A percentile compares a stretch with the other conserved stretches of the same genome.
These are phyloP conservation scores for Parathielavia appendiculata DNA, from an alignment of 495 filamentous ascomycete species.

Conservation along the genomic window DNA sequence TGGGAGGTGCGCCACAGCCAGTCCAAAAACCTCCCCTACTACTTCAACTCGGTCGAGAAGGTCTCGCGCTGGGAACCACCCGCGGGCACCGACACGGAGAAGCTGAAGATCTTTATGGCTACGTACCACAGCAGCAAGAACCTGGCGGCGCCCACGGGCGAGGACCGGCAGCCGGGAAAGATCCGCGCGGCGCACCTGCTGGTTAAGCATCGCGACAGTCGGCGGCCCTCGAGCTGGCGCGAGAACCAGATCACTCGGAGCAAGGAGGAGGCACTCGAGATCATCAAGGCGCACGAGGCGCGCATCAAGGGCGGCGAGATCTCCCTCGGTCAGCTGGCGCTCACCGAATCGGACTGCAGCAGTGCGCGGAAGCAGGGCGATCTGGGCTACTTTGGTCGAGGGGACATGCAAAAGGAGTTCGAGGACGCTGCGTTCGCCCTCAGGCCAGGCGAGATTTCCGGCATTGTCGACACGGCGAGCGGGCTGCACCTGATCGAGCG, in stretches of 20 bases:
- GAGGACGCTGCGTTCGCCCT: conserved; percentile 90
- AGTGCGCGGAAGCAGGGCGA: conserved; percentile 91
- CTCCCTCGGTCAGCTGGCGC: conserved; percentile 72
- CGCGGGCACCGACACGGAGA: conserved; percentile 75
- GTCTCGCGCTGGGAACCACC: conserved; percentile 94
- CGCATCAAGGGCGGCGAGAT: conserved; percentile 64
- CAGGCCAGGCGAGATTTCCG: conserved; percentile 76
- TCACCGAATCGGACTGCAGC: conserved; percentile 88
- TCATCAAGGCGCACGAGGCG: conserved; percentile 65
- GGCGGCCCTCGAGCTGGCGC: conserved; percentile 86
- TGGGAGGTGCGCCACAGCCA: conserved; percentile 97
- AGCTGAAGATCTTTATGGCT: conserved; percentile 89
- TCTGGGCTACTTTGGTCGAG: conserved; percentile 85
- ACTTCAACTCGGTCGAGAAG: conserved; percentile 80
- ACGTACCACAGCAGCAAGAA: conserved; percentile 55
- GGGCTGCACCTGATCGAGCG: conserved; percentile 94
- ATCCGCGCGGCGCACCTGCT: conserved; percentile 88
- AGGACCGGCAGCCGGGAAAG: conserved; percentile 60
- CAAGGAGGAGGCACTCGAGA: conserved; percentile 78
- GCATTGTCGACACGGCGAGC: conserved; percentile 84
- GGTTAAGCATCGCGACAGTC: conserved; percentile 84
- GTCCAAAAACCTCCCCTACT: conserved; percentile 96
- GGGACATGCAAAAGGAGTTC: conserved; percentile 99
- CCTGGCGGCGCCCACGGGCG: conserved; percentile 27
- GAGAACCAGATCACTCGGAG: conserved; percentile 76